phyloP scores from a whole-genome alignment of 768 basidiomycete species.

The Boletus vermiculosoides region DNA sequence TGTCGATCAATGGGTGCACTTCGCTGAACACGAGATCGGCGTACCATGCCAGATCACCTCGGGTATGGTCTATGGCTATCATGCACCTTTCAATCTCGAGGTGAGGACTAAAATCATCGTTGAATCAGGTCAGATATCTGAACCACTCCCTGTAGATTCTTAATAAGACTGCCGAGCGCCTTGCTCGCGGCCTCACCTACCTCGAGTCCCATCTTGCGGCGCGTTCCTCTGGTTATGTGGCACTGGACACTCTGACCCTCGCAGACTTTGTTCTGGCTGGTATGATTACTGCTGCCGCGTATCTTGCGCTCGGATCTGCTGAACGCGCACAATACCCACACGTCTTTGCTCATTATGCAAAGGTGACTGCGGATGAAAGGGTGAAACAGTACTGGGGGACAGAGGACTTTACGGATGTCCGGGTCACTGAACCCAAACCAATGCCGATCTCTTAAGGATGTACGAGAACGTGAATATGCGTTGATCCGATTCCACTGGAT shows the following conservation, averaged over 20 bases:
- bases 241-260: constrained; percentile 11
- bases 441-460: too few relatives aligned
- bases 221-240: constrained; percentile 12
- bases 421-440: background rate
- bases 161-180: constrained; percentile 1
- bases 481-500: too few relatives aligned
- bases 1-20: constrained; percentile 17
- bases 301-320: constrained; percentile 8
- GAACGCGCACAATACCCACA: constrained; percentile 15
- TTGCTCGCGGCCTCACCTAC: constrained; percentile 1
- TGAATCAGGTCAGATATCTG: background rate
- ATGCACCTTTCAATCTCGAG: constrained; percentile 9
- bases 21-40: constrained; percentile 11
- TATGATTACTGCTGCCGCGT: background rate
- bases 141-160: background rate
- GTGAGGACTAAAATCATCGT: background rate
- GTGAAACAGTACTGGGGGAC: constrained; percentile 14
- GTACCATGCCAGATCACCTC: background rate
- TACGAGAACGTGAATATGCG: background rate
- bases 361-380: constrained; percentile 16
- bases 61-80: constrained; percentile 2
- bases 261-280: constrained; percentile 22
- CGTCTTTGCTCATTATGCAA: constrained; percentile 20
- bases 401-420: constrained; percentile 5
- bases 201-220: constrained; percentile 19